phyloP scores from a whole-genome alignment of 176 grass and related monocot genomes.

The Phoenix dactylifera region DNA sequence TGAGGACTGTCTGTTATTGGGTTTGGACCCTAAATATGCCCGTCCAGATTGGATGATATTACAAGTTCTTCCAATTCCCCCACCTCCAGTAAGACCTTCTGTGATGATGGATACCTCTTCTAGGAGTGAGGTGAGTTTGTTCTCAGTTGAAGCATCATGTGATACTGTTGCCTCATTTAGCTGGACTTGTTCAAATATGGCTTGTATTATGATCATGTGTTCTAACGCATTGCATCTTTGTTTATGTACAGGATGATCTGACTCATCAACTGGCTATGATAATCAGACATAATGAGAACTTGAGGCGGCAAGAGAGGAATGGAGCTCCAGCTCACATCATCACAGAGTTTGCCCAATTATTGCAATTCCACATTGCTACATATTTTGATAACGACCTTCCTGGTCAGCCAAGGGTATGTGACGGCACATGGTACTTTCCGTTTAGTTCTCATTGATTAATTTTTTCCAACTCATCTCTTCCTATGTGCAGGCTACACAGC shows the following conservation, averaged over 20 bases:
- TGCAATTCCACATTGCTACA: constrained; percentile 97
- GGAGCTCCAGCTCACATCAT: constrained; percentile 99
- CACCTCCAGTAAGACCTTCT: constrained; percentile 96
- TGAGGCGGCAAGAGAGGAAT: constrained; percentile 92
- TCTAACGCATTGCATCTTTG: background rate
- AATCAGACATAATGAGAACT: constrained; percentile 95
- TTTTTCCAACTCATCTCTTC: constrained; percentile 7
- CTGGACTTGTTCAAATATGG: no score
- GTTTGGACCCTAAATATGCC: constrained; percentile 80
- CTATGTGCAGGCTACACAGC: constrained; percentile 70
- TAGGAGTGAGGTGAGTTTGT: constrained; percentile 70
- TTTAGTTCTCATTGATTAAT: constrained; percentile 1
- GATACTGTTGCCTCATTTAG: no score
- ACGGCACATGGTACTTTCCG: background rate
- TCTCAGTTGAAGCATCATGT: background rate
- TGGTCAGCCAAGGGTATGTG: constrained; percentile 72
- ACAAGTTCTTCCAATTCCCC: constrained; percentile 95
- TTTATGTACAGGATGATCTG: constrained; percentile 73
- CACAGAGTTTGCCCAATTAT: constrained; percentile 88
- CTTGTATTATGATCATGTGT: no score
- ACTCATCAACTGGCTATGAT: constrained; percentile 98
- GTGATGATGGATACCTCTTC: constrained; percentile 99
- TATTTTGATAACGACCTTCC: constrained; percentile 99
- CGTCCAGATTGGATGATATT: constrained; percentile 99
- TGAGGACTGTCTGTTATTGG: constrained; percentile 84